These are phyloP conservation scores for Aspergillus fischeri DNA, from an alignment of 2,329 filamentous ascomycete genomes.

Conservation along the genomic window DNA sequence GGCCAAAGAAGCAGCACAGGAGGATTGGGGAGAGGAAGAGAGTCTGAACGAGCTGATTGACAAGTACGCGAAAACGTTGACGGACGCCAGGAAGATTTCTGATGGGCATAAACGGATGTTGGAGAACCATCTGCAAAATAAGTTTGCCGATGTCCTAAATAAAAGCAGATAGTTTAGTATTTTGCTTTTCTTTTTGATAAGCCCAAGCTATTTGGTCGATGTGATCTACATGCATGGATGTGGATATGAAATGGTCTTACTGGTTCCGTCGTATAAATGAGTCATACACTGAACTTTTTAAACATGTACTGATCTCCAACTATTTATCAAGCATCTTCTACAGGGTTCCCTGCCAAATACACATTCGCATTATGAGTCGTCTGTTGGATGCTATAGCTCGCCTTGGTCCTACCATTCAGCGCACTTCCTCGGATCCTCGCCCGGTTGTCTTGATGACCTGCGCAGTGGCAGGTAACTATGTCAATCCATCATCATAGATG, in stretches of 20 bases:
- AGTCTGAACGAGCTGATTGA: conserved; percentile 48
- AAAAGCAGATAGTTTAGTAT: not conserved
- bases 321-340: not conserved
- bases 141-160: conserved; percentile 14
- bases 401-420: not conserved
- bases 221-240: not conserved
- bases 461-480: not conserved
- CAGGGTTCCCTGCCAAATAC: not conserved
- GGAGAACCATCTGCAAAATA: conserved; percentile 21
- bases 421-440: not conserved
- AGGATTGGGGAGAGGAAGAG: conserved; percentile 37
- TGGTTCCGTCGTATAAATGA: not conserved
- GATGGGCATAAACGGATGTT: conserved; percentile 36
- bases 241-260: not conserved
- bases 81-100: conserved; percentile 42
- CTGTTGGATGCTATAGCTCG: not conserved
- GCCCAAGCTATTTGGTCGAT: not conserved
- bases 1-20: conserved; percentile 48
- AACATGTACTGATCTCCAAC: not conserved
- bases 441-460: not conserved
- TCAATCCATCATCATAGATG: not conserved
- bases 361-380: not conserved
- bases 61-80: conserved; percentile 47
- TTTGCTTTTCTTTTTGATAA: conserved; percentile 7
- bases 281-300: not conserved